Percentiles rank a stretch among this genome's conserved stretches.
These are phyloP conservation scores for Brassica nigra DNA, from an alignment of 345 rosid genomes.

Conservation along the genomic window DNA sequence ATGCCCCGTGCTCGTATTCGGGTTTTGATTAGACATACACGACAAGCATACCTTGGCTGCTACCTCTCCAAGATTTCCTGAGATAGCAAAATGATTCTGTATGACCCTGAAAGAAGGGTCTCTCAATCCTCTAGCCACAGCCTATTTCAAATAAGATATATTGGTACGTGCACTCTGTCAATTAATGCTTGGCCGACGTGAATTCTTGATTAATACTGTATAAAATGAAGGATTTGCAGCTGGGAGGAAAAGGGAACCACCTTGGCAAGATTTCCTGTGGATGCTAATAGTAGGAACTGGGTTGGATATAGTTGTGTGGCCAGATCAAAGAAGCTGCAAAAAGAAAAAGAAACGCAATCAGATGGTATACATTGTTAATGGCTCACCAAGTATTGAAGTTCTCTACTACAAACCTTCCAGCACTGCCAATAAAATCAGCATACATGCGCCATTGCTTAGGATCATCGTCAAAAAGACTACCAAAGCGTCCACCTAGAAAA, in stretches of 20 bases:
- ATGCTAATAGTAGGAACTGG: slow-evolving; percentile 86
- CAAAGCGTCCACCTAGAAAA: slow-evolving; percentile 84
- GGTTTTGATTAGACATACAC: slow-evolving; percentile 2
- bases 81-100: slow-evolving; percentile 84
- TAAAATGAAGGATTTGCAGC: slow-evolving; percentile 1
- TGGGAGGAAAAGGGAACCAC: slow-evolving; percentile 37
- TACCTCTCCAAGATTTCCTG: slow-evolving; percentile 89
- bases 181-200: not conserved
- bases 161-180: not conserved
- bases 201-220: not conserved
- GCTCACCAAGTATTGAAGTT: slow-evolving; percentile 4
- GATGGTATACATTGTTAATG: slow-evolving; percentile 8
- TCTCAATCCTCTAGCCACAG: slow-evolving; percentile 92
- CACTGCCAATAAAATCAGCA: slow-evolving; percentile 97
- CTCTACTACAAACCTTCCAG: slow-evolving; percentile 70
- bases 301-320: slow-evolving; percentile 87
- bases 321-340: slow-evolving; percentile 84
- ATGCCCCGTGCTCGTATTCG: slow-evolving; percentile 4
- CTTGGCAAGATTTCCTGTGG: slow-evolving; percentile 94
- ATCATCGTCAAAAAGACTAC: slow-evolving; percentile 91
- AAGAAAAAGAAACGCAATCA: not conserved
- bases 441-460: slow-evolving; percentile 99
- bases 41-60: slow-evolving; percentile 81
- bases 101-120: slow-evolving; percentile 96
- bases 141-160: slow-evolving; percentile 48